Conservation (phyloP, 2,329 filamentous ascomycete species). For the Arthroderma uncinatum region DNA sequence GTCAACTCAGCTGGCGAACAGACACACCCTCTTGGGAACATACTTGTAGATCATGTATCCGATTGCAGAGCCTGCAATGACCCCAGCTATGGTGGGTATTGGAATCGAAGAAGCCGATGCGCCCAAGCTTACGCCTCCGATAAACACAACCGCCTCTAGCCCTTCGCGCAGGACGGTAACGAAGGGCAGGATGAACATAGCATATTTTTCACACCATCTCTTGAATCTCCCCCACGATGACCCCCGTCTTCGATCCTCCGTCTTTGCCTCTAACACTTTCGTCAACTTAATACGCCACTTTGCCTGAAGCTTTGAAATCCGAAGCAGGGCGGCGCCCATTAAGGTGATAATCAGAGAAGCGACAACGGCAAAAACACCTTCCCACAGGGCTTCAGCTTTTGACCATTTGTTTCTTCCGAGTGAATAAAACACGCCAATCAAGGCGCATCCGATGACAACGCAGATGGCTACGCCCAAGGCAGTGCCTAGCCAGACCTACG, state of each 20-base stretch:
- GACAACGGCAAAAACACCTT: constrained; percentile 10
- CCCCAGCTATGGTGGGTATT: constrained; percentile 8
- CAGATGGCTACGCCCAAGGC: constrained; percentile 9
- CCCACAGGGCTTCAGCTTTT: constrained; percentile 11
- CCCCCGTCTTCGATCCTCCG: not conserved
- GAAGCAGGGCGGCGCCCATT: constrained; percentile 11
- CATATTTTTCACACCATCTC: constrained; percentile 10
- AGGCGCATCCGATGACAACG: constrained; percentile 8
- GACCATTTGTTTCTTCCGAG: constrained; percentile 9
- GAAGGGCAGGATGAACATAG: constrained; percentile 11
- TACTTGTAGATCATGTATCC: constrained; percentile 12
- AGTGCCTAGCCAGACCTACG: constrained; percentile 10
- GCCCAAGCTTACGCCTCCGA: constrained; percentile 10
- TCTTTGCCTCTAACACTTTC: constrained; percentile 7
- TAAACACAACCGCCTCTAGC: constrained; percentile 10
- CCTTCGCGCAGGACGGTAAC: constrained; percentile 10
- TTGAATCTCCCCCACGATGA: constrained; percentile 5
- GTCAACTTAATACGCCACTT: constrained; percentile 9
- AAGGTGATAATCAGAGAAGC: constrained; percentile 11
- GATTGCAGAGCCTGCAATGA: constrained; percentile 7
- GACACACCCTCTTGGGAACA: not conserved
- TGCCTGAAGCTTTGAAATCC: constrained; percentile 10
- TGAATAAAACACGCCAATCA: constrained; percentile 12
- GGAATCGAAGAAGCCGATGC: constrained; percentile 9
- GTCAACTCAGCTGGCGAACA: no score